Conservation (phyloP, 306 rosid genomes). For the Phaseolus lunatus region DNA sequence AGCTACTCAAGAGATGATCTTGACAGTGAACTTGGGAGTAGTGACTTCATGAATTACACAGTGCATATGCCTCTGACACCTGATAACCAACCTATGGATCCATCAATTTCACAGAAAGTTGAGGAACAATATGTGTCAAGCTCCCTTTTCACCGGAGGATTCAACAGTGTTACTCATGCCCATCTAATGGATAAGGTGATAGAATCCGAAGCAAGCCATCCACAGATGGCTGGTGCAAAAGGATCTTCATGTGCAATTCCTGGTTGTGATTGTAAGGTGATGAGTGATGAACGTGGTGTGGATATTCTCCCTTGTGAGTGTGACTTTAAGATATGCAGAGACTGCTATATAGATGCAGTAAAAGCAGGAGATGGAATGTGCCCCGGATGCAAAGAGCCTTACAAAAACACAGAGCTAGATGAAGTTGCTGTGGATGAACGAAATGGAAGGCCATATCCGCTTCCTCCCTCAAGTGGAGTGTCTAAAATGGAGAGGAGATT, state of each 20-base stretch:
- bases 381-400: conserved; percentile 88
- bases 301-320: conserved; percentile 98
- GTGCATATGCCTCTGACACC: conserved; percentile 96
- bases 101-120: conserved; percentile 80
- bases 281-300: conserved; percentile 86
- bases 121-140: conserved; percentile 94
- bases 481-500: conserved; percentile 90
- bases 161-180: conserved; percentile 83
- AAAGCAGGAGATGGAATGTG: conserved; percentile 84
- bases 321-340: conserved; percentile 93
- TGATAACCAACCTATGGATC: conserved; percentile 97
- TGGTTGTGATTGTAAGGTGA: conserved; percentile 94
- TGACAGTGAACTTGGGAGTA: conserved; percentile 84
- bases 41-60: conserved; percentile 79
- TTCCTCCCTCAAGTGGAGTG: conserved; percentile 72
- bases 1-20: conserved; percentile 96
- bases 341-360: conserved; percentile 87
- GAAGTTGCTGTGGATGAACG: conserved; percentile 70
- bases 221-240: conserved; percentile 96
- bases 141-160: conserved; percentile 92
- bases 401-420: conserved; percentile 85
- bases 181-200: conserved; percentile 96
- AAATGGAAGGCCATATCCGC: conserved; percentile 68
- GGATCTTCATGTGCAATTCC: conserved; percentile 88
- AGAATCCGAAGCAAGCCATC: conserved; percentile 88